Conservation (phyloP, 108 stramenopile genomes). For the Parietichytrium sp. region DNA sequence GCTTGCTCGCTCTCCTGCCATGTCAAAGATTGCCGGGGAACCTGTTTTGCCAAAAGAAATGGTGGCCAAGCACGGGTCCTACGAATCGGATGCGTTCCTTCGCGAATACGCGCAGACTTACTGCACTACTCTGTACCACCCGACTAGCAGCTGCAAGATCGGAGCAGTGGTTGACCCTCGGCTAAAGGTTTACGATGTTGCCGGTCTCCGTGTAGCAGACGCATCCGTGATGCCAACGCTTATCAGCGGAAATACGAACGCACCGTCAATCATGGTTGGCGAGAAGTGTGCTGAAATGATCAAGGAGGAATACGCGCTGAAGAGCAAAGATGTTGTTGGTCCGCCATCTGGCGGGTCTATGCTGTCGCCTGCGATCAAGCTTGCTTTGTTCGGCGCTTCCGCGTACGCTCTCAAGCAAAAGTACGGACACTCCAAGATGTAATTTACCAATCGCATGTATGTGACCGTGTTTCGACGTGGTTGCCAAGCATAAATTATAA, state of each 20-base stretch:
- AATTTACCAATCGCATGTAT: too few relatives aligned
- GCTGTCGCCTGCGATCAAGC: too few relatives aligned
- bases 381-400: too few relatives aligned
- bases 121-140: constrained; percentile 54
- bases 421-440: too few relatives aligned
- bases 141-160: constrained; percentile 60
- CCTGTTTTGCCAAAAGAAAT: not conserved
- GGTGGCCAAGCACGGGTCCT: not conserved
- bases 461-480: too few relatives aligned
- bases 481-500: too few relatives aligned
- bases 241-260: constrained; percentile 53
- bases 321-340: too few relatives aligned
- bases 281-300: constrained; percentile 54
- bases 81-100: constrained; percentile 6
- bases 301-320: constrained; percentile 12
- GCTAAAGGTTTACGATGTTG: constrained; percentile 50
- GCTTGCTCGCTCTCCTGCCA: not conserved
- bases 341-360: too few relatives aligned
- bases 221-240: constrained; percentile 53
- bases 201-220: constrained; percentile 56
- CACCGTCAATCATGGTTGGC: constrained; percentile 60
- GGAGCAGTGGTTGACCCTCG: constrained; percentile 55
- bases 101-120: constrained; percentile 4
- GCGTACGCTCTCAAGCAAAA: too few relatives aligned
- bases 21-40: not conserved